Evolutionary conservation across 148 eudicot genomes (phyloP), one percentile per base, ranked within the genome.

Genomic region (Amaranthus hypochondriacus): DNA sequence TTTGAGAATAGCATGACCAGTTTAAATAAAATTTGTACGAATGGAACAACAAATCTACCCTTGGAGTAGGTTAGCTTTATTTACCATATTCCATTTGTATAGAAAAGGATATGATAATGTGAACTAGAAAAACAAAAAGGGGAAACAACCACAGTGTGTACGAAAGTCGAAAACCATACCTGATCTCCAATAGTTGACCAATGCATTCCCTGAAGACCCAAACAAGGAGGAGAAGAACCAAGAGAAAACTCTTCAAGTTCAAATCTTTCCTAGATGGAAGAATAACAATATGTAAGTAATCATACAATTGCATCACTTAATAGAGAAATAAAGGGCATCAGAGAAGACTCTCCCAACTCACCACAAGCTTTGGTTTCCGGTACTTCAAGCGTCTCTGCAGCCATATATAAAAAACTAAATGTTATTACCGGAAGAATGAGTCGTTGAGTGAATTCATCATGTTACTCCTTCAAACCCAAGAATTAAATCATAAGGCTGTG

Each of bases 321-420:
- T 62, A 55, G 39, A 75, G 61, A 48, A 61, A 4, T 42, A 49
- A 52, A 5, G 39, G 39, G 39, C 6, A 28, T 9, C 15, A 56
- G 72, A 15, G 67, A 50, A 62, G 75, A 76, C 44, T 14, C n/a
- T 47, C 47, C 54, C 54, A 56, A 79, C 94, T 90, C 84, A 96
- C 97, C 80, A 96, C 87, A 69, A 95, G 85, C 83, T 71, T 90
- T 60, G 99, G 84, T 73, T 79, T 95, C 68, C 88, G 83, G 72
- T 87, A 85, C 92, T 89, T 95, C 83, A 95, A 85, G 78, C 97
- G 96, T 78, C 84, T 89, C 99, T 95, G 94, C 87, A 85, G 6
- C 59, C 58, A 80, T 59, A 75, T 48, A 56, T 18, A 67, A 64
- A 55, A 7, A 5, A 58, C 21, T 15, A 50, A 62, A 13, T 47